Base-by-base conservation (phyloP, 371 early-diverging fungal genomes). In the Gilbertella persicaria region DNA sequence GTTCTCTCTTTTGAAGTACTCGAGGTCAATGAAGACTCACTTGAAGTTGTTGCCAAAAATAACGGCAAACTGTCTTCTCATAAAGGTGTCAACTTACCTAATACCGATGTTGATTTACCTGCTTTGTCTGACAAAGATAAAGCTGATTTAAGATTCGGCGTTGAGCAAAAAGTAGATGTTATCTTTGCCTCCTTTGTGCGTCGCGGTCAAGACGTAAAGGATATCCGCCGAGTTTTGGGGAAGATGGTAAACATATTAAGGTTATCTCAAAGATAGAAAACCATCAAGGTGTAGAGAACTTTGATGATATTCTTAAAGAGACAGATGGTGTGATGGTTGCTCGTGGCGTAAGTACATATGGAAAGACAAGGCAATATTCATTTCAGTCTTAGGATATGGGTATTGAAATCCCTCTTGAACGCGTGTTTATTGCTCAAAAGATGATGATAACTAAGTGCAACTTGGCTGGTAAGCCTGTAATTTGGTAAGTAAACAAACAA, bases 301-400 rank as follows among this genome's bases (percentile, higher is more conserved):
- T 99, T 84, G 94, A 96, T 63, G 97, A 95, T 63, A 99, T 99
- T 60, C 75, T 98, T 33, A 74, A 64, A 30, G 97, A 85, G 43
- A 89, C 97, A 9, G 99, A 99, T 78, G 99, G 98, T 55, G 86
- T 99, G 56, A 99, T 99, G 99, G 91, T 99, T 50, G 99, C 99
- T 30, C 90, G 99, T 67, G 99, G 99, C 48, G 73, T 72, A 72
- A 59, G 69, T 50, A 25, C 35, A 25, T 49, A 17, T 20, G 16
- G 1, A 12, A 26, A n/a, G 30, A 24, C 5, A 12, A 42, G n/a
- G 24, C 9, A 17, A 25, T 16, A 41, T 9, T 28, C 12, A 20
- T 49, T 6, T 7, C 4, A 4, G 23, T 23, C 30, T 20, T 60
- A 72, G 73, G 97, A 99, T 80, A 82, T 99, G 62, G 98, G 98